Evolutionary conservation across 192 early-diverging fungal genomes (phyloP).

Genomic region (Fimicolochytrium jonesii): DNA sequence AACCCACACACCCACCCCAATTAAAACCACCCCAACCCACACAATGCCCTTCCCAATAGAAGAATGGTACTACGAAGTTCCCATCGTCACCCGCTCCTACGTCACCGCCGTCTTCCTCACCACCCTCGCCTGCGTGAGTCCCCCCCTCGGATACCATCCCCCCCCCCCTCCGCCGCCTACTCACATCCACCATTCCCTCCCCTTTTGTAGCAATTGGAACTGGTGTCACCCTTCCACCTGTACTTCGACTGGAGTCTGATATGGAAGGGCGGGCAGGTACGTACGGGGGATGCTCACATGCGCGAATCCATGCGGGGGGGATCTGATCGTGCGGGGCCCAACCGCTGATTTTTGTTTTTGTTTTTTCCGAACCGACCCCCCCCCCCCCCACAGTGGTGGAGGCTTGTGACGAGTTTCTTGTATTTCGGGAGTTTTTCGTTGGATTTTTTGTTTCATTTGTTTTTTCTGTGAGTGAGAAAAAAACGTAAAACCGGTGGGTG

Average conservation of each 20-base stretch:
- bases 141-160: too few species aligned
- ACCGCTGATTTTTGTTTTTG: not conserved
- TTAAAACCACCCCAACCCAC: too few species aligned
- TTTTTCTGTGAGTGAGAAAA: slow-evolving; percentile 23
- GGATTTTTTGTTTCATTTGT: slow-evolving; percentile 93
- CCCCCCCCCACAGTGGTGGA: slow-evolving; percentile 69
- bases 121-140: slow-evolving; percentile 74
- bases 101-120: slow-evolving; percentile 71
- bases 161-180: too few species aligned
- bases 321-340: too few species aligned
- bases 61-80: slow-evolving; percentile 89
- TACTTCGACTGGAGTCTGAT: slow-evolving; percentile 75
- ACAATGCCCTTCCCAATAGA: slow-evolving; percentile 61
- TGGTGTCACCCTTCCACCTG: slow-evolving; percentile 74
- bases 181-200: too few species aligned
- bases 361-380: not conserved
- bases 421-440: slow-evolving; percentile 89
- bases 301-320: too few species aligned
- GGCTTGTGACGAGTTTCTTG: slow-evolving; percentile 87
- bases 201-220: slow-evolving; percentile 80
- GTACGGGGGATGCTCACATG: too few species aligned
- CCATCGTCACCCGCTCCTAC: slow-evolving; percentile 80
- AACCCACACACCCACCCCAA: too few species aligned
- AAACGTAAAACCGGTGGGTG: not conserved
- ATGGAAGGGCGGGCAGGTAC: slow-evolving; percentile 65